Evolutionary conservation across 495 filamentous ascomycete genomes (phyloP).

Genomic region (Lophiotrema nucula): DNA sequence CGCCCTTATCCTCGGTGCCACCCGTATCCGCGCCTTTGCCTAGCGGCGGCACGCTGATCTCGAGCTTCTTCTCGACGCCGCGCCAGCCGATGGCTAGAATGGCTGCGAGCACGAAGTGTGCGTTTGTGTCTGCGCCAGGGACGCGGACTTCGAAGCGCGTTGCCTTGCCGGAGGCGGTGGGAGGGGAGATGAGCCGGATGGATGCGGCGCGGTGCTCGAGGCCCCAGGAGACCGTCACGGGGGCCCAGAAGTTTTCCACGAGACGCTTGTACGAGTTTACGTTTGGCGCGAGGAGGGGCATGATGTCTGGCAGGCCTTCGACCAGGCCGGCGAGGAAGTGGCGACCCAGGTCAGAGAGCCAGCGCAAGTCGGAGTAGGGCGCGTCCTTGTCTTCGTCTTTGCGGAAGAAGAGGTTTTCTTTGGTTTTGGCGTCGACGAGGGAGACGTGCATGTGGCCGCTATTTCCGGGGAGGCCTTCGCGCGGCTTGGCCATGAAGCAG

Average conservation of each 20-base stretch:
- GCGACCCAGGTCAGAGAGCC: constrained; percentile 84
- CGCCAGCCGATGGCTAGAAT: constrained; percentile 84
- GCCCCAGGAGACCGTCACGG: constrained; percentile 95
- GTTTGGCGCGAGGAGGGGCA: constrained; percentile 91
- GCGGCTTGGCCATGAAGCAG: constrained; percentile 98
- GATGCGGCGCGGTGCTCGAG: constrained; percentile 92
- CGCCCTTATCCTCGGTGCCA: constrained; percentile 61
- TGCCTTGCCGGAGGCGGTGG: constrained; percentile 74
- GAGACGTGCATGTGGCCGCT: constrained; percentile 95
- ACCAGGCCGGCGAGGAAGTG: constrained; percentile 91
- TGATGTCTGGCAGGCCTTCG: constrained; percentile 86
- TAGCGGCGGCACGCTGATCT: constrained; percentile 77
- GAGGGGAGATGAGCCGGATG: constrained; percentile 84
- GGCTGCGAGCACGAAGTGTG: constrained; percentile 82
- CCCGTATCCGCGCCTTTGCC: constrained; percentile 80
- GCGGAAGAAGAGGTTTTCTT: constrained; percentile 79
- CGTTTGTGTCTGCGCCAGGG: constrained; percentile 85
- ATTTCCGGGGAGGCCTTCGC: constrained; percentile 85
- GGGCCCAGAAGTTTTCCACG: constrained; percentile 99
- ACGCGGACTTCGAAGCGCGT: constrained; percentile 92
- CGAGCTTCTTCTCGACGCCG: constrained; percentile 84
- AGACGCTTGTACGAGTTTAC: constrained; percentile 97
- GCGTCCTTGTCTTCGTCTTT: constrained; percentile 66
- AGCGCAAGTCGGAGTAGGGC: constrained; percentile 67
- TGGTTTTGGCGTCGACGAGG: constrained; percentile 57